Base-by-base conservation (phyloP, 129 eudicot species). In the Saposhnikovia divaricata region DNA sequence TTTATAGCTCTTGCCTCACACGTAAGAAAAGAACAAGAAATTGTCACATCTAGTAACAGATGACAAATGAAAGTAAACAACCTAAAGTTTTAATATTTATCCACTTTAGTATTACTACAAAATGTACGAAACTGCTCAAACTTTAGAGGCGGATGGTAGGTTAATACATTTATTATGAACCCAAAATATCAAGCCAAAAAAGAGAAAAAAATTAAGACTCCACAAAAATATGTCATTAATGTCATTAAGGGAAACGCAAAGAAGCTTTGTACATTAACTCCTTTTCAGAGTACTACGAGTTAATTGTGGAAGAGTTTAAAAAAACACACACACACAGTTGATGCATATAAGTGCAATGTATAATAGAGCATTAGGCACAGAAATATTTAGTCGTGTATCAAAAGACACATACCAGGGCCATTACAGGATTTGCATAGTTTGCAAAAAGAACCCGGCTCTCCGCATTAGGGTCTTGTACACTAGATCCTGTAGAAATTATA, bases 381-480 rank as follows among this genome's bases (percentile, higher is more conserved):
- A 27, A 66, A 12, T 5, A n/a, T 13, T n/a, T 23, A 76, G 27
- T 10, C n/a, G 55, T 19, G 27, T 31, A 39, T 66, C 63, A 53
- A 80, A 82, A 23, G 31, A 50, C 80, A 84, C 90, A 80, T 76
- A 95, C 99, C 95, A 90, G 90, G 78, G 89, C 78, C 97, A 95
- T 92, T 23, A 92, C 95, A 59, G 99, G 99, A 82, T 95, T 95
- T 80, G 85, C 95, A 78, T 92, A 92, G 81, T 89, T 85, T 77
- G 84, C 87, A 75, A 95, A 95, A 47, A 97, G 99, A 83, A 90
- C 80, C 77, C 85, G 79, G 66, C 80, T 92, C 61, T 90, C 96
- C 38, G 78, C 72, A 69, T 85, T 89, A 82, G 80, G 82, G 79
- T 84, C 96, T 80, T 84, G 89, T 80, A 76, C 40, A 70, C 84